phyloP scores from a whole-genome alignment of 2,329 filamentous ascomycete species.

The Aspergillus sp. region DNA sequence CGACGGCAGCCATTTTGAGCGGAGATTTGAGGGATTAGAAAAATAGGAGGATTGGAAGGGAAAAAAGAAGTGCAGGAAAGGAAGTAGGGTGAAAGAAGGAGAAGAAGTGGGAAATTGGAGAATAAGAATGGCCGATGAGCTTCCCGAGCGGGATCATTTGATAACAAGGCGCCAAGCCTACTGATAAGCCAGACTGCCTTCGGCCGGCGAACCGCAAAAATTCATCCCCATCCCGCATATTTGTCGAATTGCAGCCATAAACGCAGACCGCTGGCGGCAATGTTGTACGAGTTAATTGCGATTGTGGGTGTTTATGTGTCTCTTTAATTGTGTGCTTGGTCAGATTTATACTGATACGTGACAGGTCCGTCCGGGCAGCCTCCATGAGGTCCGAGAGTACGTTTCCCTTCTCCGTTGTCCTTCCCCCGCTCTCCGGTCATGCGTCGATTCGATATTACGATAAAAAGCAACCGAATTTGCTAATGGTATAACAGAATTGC shows the following conservation, averaged over 20 bases:
- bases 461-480: conserved; percentile 2
- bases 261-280: conserved; percentile 35
- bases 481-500: conserved; percentile 62
- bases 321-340: conserved; percentile 10
- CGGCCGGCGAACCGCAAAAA: conserved; percentile 3
- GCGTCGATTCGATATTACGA: conserved; percentile 1
- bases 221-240: conserved; percentile 12
- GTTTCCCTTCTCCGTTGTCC: conserved; percentile 24
- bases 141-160: conserved; percentile 14
- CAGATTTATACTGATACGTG: conserved; percentile 9
- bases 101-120: conserved; percentile 9
- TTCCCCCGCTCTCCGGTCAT: conserved; percentile 1
- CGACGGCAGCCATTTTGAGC: conserved; percentile 32
- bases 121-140: conserved; percentile 9
- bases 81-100: conserved; percentile 6
- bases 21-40: neutral
- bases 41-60: neutral
- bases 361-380: conserved; percentile 84
- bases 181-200: conserved; percentile 4
- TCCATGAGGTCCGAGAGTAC: conserved; percentile 93
- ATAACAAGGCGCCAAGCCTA: conserved; percentile 26
- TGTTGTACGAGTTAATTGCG: conserved; percentile 97
- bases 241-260: conserved; percentile 13
- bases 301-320: conserved; percentile 60
- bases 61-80: conserved; percentile 9